Conservation (phyloP, 768 basidiomycete genomes). For the Phaeotremella fagi region DNA sequence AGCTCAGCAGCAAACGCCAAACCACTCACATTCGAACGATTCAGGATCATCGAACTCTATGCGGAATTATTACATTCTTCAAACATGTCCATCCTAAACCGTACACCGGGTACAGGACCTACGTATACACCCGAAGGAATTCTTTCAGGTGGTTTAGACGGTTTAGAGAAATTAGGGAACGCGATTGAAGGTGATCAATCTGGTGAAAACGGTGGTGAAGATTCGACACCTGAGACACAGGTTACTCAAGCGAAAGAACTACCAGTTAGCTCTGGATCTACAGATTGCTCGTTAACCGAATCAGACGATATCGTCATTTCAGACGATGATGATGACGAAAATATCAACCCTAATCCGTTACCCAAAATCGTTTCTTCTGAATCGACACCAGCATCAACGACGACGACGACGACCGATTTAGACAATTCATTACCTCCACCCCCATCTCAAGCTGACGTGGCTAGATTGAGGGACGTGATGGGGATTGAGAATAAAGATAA, state of each 20-base stretch:
- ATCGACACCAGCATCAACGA: too few species aligned
- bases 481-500: conserved; percentile 20
- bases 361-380: too few species aligned
- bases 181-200: conserved; percentile 71
- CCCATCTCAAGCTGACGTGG: conserved; percentile 34
- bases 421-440: conserved; percentile 24
- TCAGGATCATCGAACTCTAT: conserved; percentile 91
- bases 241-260: conserved; percentile 53
- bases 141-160: conserved; percentile 76
- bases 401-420: too few species aligned
- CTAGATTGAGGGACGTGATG: conserved; percentile 35
- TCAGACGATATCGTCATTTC: conserved; percentile 34
- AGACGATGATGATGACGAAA: conserved; percentile 28
- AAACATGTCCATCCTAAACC: conserved; percentile 93
- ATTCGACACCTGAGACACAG: conserved; percentile 64
- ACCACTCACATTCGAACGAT: conserved; percentile 90
- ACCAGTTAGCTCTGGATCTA: conserved; percentile 48
- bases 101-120: conserved; percentile 61
- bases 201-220: conserved; percentile 63
- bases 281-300: conserved; percentile 35
- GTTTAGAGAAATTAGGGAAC: conserved; percentile 78
- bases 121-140: conserved; percentile 79
- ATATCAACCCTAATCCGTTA: conserved; percentile 26
- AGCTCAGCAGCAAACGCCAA: conserved; percentile 55
- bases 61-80: conserved; percentile 96